Conservation (phyloP, 163 green algal genomes). For the Coccomyxa subellipsoidea region DNA sequence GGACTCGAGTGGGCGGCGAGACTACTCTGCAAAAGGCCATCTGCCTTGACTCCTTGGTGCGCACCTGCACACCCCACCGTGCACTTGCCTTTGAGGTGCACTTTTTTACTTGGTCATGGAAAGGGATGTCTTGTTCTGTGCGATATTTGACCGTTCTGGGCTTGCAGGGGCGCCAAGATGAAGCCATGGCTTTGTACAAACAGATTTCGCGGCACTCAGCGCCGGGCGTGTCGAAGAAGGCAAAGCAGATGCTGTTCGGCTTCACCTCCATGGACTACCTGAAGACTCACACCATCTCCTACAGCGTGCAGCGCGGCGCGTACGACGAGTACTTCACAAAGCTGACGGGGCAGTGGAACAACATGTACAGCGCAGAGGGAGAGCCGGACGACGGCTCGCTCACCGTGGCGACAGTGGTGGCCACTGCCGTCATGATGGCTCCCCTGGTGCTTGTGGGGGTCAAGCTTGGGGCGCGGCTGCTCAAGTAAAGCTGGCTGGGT, state of each 20-base stretch:
- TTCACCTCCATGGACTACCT: constrained; percentile 43
- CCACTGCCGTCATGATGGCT: constrained; percentile 24
- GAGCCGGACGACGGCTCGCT: constrained; percentile 14
- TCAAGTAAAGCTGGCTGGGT: too few relatives aligned
- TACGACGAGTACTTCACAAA: constrained; percentile 44
- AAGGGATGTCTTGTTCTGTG: not conserved
- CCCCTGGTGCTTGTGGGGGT: constrained; percentile 24
- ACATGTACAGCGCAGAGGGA: constrained; percentile 12
- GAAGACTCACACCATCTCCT: constrained; percentile 37
- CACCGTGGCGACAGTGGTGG: constrained; percentile 14
- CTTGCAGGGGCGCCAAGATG: not conserved
- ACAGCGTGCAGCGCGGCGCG: constrained; percentile 16
- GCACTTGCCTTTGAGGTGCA: not conserved
- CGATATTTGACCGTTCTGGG: not conserved
- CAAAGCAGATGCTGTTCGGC: constrained; percentile 51
- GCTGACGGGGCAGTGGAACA: constrained; percentile 20
- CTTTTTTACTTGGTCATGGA: not conserved
- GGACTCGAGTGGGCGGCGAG: constrained; percentile 44
- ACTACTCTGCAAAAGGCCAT: constrained; percentile 51
- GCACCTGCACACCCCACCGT: not conserved
- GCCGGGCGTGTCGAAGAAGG: constrained; percentile 31
- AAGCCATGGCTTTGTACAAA: constrained; percentile 40
- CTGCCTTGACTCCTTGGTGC: constrained; percentile 51
- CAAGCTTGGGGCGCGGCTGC: not conserved
- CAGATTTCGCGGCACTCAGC: constrained; percentile 32